Base-by-base conservation (phyloP, 1,284 basidiomycete genomes). In the Cystobasidiaceae sp. region DNA sequence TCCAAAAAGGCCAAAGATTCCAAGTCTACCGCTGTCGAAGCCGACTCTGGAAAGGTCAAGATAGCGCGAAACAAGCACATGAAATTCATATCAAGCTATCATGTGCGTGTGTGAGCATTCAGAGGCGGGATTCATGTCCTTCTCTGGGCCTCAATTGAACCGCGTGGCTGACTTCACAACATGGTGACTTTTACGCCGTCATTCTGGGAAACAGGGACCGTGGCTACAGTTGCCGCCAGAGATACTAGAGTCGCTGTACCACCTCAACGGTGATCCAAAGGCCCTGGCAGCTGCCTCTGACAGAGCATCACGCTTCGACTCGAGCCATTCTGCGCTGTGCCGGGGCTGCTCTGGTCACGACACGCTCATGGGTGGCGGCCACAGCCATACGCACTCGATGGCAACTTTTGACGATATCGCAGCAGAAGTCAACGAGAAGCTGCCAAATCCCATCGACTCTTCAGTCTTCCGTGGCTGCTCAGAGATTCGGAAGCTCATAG, bases 381-480 rank as follows among this genome's bases (percentile, higher is more conserved):
- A 56, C 25, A 41, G 41, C 23, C 54, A 56, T 44, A 41, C 41
- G n/a, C n/a, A n/a, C n/a, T n/a, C n/a, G 23, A 33, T 45, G 39
- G 61, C 43, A 17, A 51, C 51, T n/a, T 66, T 58, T 37, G 45
- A 56, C 11, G 46, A 67, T 23, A 57, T 57, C 25, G 48, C 56
- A 60, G 49, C 54, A 33, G 54, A 67, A 45, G 28, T 41, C 28
- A 45, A 41, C 34, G 56, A 59, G 25, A 45, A 34, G 21, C 33
- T 67, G 37, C 89, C 89, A 0, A 87, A 88, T 0, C 89, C 88
- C 17, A 88, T 91, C 56, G 88, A 90, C 72, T 87, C 88, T 0
- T 88, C 87, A 45, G 87, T 89, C 1, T 89, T 91, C 71, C 82
- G 84, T 30, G 86, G 82, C 54, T 85, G 90, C 28, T 80, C 83